Evolutionary conservation across 2,329 filamentous ascomycete species (phyloP).

Genomic region (Fusarium armeniacum): DNA sequence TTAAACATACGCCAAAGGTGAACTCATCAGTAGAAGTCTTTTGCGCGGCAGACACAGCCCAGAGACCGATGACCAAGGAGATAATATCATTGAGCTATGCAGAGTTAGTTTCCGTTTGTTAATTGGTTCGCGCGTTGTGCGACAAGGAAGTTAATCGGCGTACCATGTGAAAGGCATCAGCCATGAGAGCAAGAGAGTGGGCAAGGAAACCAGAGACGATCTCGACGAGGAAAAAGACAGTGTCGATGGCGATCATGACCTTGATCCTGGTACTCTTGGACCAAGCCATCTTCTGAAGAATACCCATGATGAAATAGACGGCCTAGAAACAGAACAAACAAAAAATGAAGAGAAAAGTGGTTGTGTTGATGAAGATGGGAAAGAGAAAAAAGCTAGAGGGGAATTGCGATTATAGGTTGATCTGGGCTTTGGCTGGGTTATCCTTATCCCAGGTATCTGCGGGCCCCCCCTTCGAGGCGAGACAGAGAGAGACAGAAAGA

Average conservation of each 20-base stretch:
- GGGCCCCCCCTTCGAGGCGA: conserved; percentile 2
- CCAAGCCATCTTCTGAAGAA: conserved; percentile 76
- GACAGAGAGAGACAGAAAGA: neutral
- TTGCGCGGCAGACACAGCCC: conserved; percentile 92
- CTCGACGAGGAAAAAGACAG: conserved; percentile 91
- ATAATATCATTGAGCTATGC: conserved; percentile 93
- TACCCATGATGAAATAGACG: conserved; percentile 46
- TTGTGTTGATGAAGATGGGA: conserved; percentile 11
- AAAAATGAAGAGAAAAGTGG: conserved; percentile 1
- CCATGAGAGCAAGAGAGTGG: conserved; percentile 91
- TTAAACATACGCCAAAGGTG: conserved; percentile 84
- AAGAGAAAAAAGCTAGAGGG: conserved; percentile 1
- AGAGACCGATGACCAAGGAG: conserved; percentile 90
- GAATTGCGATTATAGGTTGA: conserved; percentile 3
- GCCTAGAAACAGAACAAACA: conserved; percentile 13
- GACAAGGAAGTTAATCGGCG: conserved; percentile 47
- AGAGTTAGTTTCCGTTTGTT: conserved; percentile 30
- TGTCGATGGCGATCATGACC: conserved; percentile 92
- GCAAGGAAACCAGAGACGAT: conserved; percentile 87
- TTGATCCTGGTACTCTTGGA: conserved; percentile 94
- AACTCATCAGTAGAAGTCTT: conserved; percentile 90
- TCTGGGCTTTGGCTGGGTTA: neutral
- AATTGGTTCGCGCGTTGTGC: conserved; percentile 5
- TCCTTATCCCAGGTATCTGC: neutral
- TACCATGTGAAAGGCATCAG: conserved; percentile 99